Percentiles rank a stretch among this genome's conserved stretches.
phyloP scores from a whole-genome alignment of 306 rosid genomes.

The peach (Prunus persica) region DNA sequence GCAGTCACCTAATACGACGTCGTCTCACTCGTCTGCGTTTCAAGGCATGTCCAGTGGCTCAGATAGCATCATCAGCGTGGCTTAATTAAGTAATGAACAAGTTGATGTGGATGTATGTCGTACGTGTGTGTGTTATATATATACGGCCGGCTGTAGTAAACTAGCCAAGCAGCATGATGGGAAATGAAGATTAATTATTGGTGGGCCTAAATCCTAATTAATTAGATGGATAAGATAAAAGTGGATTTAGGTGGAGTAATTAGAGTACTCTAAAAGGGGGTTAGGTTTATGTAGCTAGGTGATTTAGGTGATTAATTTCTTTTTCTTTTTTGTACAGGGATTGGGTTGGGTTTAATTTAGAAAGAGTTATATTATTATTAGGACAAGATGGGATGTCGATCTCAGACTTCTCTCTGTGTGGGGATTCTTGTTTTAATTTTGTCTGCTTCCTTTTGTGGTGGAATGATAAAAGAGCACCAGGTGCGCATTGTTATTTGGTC shows the following conservation, averaged over 20 bases:
- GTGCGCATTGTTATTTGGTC: slow-evolving; percentile 21
- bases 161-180: background rate
- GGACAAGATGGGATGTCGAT: slow-evolving; percentile 39
- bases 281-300: slow-evolving; percentile 25
- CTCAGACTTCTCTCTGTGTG: slow-evolving; percentile 10
- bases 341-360: background rate
- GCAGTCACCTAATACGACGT: slow-evolving; percentile 28
- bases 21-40: slow-evolving; percentile 50
- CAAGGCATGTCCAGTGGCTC: slow-evolving; percentile 53
- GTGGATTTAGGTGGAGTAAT: background rate
- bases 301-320: slow-evolving; percentile 40
- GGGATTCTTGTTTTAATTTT: slow-evolving; percentile 39
- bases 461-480: slow-evolving; percentile 38
- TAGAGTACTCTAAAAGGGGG: too few species aligned
- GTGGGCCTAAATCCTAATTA: background rate
- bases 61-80: slow-evolving; percentile 77
- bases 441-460: slow-evolving; percentile 28
- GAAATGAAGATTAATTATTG: background rate
- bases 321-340: slow-evolving; percentile 36
- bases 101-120: background rate
- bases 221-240: slow-evolving; percentile 18
- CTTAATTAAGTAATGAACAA: slow-evolving; percentile 26
- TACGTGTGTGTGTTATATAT: background rate
- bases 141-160: background rate
- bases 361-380: background rate